A percentile compares a stretch with the other conserved stretches of the same genome.
Evolutionary conservation across 495 filamentous ascomycete species (phyloP).

Genomic region (Parathielavia hyrcaniae): DNA sequence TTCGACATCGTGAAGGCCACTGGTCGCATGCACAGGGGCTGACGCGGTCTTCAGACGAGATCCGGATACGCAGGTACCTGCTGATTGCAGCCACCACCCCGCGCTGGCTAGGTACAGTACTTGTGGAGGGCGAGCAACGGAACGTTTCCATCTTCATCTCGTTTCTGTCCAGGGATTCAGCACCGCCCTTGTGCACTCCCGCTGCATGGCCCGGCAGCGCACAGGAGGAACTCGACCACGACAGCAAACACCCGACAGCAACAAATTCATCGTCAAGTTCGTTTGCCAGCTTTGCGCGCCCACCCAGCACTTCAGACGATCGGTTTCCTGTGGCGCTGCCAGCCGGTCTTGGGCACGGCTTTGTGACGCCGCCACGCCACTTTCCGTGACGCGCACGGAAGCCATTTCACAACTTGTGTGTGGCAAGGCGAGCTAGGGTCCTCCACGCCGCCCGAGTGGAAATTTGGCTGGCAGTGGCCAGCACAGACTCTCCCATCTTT

Average conservation of each 20-base stretch:
- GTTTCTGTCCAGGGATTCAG: neutral
- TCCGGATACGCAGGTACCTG: slow-evolving; percentile 9
- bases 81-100: neutral
- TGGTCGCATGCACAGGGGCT: neutral
- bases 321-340: too few species aligned
- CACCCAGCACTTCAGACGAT: too few species aligned
- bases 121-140: neutral
- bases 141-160: slow-evolving; percentile 6
- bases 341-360: too few species aligned
- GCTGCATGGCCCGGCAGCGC: neutral
- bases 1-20: neutral
- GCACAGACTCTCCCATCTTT: neutral
- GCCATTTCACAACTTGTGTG: neutral
- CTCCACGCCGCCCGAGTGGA: neutral
- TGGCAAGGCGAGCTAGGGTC: neutral
- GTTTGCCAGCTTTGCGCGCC: too few species aligned
- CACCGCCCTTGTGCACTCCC: neutral
- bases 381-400: neutral
- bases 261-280: too few species aligned
- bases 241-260: too few species aligned
- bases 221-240: neutral
- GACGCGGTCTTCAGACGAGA: neutral
- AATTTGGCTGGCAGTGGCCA: neutral
- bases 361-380: too few species aligned
- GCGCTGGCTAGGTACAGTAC: neutral